Percentiles rank a stretch among this genome's conserved stretches.
phyloP scores from a whole-genome alignment of 2,329 filamentous ascomycete species.

The Alternaria tenuissima region DNA sequence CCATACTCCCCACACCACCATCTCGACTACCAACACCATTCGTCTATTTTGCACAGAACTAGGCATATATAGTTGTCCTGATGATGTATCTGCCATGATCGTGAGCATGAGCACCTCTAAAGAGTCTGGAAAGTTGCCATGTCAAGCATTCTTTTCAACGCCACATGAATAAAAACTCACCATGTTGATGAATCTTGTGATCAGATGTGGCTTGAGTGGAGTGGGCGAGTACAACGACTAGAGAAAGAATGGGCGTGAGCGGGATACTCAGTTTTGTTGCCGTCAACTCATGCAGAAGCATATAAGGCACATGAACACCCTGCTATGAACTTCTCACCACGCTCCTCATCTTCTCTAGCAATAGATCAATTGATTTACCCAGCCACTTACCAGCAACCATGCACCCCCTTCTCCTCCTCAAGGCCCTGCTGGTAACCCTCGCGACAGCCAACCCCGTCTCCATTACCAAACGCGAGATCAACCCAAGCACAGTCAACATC shows the following conservation, averaged over 20 bases:
- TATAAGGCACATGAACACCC: not conserved
- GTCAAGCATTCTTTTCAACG: not conserved
- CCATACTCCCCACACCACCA: not conserved
- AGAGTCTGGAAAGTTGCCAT: not conserved
- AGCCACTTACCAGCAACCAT: constrained; percentile 5
- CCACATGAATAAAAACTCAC: not conserved
- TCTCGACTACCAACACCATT: not conserved
- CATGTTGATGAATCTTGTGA: not conserved
- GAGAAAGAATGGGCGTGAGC: not conserved
- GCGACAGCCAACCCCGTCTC: constrained; percentile 19
- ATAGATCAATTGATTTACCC: not conserved
- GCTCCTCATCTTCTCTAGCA: not conserved
- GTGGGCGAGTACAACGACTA: not conserved
- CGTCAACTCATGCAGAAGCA: not conserved
- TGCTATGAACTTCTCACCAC: not conserved
- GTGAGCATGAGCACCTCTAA: not conserved
- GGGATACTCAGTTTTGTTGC: not conserved
- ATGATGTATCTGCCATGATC: not conserved
- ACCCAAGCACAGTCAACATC: constrained; percentile 27
- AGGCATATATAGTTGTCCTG: not conserved
- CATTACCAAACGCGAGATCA: constrained; percentile 18
- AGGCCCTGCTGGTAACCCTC: constrained; percentile 16
- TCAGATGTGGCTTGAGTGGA: not conserved
- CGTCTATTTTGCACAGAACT: not conserved
- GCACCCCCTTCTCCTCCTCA: constrained; percentile 14